A percentile compares a stretch with the other conserved stretches of the same genome.
These are phyloP conservation scores for Carex littledalei DNA, from an alignment of 176 grass and related monocot species.

Conservation along the genomic window DNA sequence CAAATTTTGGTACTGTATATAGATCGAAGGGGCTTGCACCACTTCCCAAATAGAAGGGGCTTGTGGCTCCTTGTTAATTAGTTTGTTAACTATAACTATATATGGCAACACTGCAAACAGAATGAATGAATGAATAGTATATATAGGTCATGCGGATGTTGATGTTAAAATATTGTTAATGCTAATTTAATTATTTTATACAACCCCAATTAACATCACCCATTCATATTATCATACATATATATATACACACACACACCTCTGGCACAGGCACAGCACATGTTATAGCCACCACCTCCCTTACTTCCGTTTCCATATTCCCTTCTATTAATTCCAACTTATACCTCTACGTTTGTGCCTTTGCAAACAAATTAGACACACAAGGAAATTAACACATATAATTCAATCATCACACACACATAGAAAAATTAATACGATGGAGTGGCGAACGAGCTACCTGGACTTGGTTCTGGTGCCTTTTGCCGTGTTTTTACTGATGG, in stretches of 20 bases:
- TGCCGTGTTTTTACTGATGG: constrained; percentile 47
- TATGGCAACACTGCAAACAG: background rate
- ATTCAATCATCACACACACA: background rate
- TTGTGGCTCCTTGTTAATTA: too few species aligned
- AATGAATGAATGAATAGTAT: background rate
- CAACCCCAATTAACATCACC: background rate
- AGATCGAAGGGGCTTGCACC: too few species aligned
- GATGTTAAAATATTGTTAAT: background rate
- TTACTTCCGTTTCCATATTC: background rate
- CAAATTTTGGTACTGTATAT: background rate
- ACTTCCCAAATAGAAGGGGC: too few species aligned
- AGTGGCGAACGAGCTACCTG: constrained; percentile 73
- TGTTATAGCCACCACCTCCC: background rate
- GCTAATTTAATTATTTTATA: background rate
- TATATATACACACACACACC: background rate
- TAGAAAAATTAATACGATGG: constrained; percentile 25
- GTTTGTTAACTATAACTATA: background rate
- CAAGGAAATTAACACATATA: background rate
- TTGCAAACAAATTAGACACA: background rate
- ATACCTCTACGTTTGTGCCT: background rate
- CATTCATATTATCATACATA: background rate
- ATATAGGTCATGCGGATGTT: background rate
- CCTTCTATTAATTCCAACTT: background rate
- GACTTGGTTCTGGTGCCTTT: constrained; percentile 61
- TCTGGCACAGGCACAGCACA: background rate